Percentiles rank a stretch among this genome's conserved stretches.
phyloP scores from a whole-genome alignment of 257 asterid species.

The Rehmannia glutinosa region DNA sequence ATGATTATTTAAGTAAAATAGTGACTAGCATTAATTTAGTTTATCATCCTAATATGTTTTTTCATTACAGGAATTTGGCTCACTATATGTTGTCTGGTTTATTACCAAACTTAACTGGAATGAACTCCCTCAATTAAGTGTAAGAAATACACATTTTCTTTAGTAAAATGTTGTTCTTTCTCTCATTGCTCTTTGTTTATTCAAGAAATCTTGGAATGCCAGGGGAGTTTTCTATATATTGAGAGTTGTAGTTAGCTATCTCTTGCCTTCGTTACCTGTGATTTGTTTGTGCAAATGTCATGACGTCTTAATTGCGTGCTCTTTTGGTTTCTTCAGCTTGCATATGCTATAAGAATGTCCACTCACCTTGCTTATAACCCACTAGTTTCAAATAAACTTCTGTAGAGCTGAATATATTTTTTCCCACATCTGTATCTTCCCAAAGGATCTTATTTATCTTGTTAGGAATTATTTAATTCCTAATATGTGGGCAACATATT shows the following conservation, averaged over 20 bases:
- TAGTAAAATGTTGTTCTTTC: neutral
- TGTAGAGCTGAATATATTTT: neutral
- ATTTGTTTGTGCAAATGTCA: too few relatives aligned
- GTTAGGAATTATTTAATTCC: too few relatives aligned
- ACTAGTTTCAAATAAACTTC: neutral
- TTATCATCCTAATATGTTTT: slow-evolving; percentile 5
- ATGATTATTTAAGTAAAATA: too few relatives aligned
- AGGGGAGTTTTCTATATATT: too few relatives aligned
- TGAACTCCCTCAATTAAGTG: slow-evolving; percentile 81
- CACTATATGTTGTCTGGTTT: slow-evolving; percentile 68
- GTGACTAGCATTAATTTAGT: too few relatives aligned
- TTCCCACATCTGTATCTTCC: neutral
- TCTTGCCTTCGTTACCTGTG: too few relatives aligned
- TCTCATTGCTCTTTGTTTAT: neutral
- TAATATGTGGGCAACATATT: too few relatives aligned
- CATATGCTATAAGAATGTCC: too few relatives aligned
- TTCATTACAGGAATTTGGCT: slow-evolving; percentile 65
- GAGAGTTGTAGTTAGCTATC: too few relatives aligned
- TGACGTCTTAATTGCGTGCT: too few relatives aligned
- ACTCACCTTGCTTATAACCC: neutral
- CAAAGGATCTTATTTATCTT: neutral
- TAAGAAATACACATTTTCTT: slow-evolving; percentile 25
- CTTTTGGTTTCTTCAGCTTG: too few relatives aligned
- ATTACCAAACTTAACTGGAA: slow-evolving; percentile 70
- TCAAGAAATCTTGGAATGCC: too few relatives aligned